These are phyloP conservation scores for Ramaria sp. DNA, from an alignment of 768 basidiomycete genomes.

Conservation along the genomic window DNA sequence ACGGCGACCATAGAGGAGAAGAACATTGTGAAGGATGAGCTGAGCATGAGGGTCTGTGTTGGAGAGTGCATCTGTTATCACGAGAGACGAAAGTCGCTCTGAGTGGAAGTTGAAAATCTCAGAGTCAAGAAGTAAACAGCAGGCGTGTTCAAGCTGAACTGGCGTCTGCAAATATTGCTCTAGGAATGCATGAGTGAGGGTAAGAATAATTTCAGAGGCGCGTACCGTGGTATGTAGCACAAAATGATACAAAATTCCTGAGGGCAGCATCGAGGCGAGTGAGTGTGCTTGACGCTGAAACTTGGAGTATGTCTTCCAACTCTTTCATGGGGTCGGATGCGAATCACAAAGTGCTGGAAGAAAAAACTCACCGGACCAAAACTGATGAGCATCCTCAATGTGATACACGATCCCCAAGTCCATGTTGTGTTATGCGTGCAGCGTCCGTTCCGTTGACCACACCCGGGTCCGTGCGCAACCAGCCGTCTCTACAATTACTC, in stretches of 20 bases:
- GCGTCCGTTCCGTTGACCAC: background rate
- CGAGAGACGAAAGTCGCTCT: conserved; percentile 37
- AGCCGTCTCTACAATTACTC: background rate
- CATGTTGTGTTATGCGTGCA: conserved; percentile 4
- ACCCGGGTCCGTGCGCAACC: too few relatives aligned
- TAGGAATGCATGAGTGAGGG: conserved; percentile 16
- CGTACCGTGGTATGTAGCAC: conserved; percentile 81
- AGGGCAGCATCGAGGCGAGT: conserved; percentile 70
- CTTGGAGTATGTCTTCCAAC: conserved; percentile 69
- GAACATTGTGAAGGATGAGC: conserved; percentile 66
- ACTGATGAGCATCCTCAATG: conserved; percentile 76
- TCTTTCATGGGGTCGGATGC: conserved; percentile 35
- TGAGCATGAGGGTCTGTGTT: conserved; percentile 80
- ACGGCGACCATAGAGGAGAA: conserved; percentile 67
- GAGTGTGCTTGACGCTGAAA: conserved; percentile 58
- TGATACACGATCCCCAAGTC: conserved; percentile 77
- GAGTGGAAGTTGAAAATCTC: conserved; percentile 89
- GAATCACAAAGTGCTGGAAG: conserved; percentile 4
- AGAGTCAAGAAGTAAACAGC: conserved; percentile 62
- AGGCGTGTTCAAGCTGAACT: conserved; percentile 77
- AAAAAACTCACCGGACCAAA: conserved; percentile 70
- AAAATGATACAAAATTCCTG: conserved; percentile 65
- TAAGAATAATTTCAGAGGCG: conserved; percentile 8
- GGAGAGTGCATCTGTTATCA: conserved; percentile 26
- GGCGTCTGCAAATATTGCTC: conserved; percentile 83